Evolutionary conservation across 2,329 filamentous ascomycete genomes (phyloP).

Genomic region (Talaromyces rugulosus): DNA sequence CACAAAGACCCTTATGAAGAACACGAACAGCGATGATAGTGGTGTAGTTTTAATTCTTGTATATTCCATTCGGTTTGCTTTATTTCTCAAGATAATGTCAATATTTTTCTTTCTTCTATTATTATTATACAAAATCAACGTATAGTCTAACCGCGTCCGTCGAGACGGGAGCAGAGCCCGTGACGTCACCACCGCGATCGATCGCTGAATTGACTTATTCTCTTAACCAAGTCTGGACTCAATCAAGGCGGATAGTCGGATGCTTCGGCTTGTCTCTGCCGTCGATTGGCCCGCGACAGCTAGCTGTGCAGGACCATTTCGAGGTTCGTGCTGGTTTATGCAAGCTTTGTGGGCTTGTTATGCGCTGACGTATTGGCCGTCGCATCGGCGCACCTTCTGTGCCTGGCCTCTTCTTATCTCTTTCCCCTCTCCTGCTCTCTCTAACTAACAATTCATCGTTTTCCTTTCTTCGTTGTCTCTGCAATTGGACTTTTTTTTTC

Average conservation of each 20-base stretch:
- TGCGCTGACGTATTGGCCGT: background rate
- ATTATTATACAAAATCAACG: no score
- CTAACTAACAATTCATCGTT: background rate
- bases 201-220: no score
- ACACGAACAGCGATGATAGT: background rate
- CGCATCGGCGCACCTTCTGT: background rate
- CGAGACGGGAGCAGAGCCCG: background rate
- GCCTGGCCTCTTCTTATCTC: background rate
- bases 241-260: background rate
- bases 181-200: background rate
- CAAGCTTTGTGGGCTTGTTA: background rate
- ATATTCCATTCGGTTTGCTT: background rate
- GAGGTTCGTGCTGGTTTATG: background rate
- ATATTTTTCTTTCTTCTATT: no score
- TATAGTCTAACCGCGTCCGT: background rate
- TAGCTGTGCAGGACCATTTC: background rate
- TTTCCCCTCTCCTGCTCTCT: background rate
- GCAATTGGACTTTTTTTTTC: background rate
- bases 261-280: background rate
- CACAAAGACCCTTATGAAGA: background rate
- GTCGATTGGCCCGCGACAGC: background rate
- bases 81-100: no score
- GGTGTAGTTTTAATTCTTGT: background rate
- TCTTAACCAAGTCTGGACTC: no score
- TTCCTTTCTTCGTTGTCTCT: background rate